Base-by-base conservation (phyloP, 2,329 filamentous ascomycete species). In the Aspergillus sojae region DNA sequence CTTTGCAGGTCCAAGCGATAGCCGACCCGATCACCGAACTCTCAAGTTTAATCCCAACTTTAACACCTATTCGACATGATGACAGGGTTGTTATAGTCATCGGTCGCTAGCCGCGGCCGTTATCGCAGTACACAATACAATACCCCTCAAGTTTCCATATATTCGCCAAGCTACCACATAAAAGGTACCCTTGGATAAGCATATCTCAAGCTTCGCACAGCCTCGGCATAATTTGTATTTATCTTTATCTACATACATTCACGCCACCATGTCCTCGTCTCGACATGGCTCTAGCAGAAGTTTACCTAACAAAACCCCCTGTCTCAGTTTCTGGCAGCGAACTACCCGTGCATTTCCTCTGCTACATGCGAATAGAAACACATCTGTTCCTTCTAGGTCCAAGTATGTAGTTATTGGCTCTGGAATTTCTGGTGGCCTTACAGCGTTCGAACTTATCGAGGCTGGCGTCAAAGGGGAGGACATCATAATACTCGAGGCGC, bases 321-420 rank as follows among this genome's bases (percentile, higher is more conserved):
- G 52, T 11, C 21, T 54, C 11, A 54, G 52, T 28, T 54, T 21
- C 30, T 54, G 30, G 30, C 52, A 54, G 52, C 52, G 52, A 11
- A 54, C 28, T 6, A 54, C 52, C 30, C 52, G 52, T 23, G 30
- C 30, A 12, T 54, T 21, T 54, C 52, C 30, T 3, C 30, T 54
- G 52, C 19, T 54, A 14, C 30, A 36, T 19, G 30, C 30, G 2
- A 54, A 54, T 16, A 9, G 10, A 11, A 10, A 23, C 21, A 21
- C 19, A 7, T 1, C 52, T 0, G 52, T 54, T 9, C 52, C 52
- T 14, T 23, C 52, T 7, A 21, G 19, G n/a, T 36, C n/a, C 11
- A 54, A 54, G n/a, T 36, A 54, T 10, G 30, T 54, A 19, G 30
- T 54, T 12, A 54, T 54, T 36, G 52, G 52, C 52, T 36, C 52